These are phyloP conservation scores for Cenchrus americanus DNA, from an alignment of 176 grass and related monocot genomes.

Conservation along the genomic window DNA sequence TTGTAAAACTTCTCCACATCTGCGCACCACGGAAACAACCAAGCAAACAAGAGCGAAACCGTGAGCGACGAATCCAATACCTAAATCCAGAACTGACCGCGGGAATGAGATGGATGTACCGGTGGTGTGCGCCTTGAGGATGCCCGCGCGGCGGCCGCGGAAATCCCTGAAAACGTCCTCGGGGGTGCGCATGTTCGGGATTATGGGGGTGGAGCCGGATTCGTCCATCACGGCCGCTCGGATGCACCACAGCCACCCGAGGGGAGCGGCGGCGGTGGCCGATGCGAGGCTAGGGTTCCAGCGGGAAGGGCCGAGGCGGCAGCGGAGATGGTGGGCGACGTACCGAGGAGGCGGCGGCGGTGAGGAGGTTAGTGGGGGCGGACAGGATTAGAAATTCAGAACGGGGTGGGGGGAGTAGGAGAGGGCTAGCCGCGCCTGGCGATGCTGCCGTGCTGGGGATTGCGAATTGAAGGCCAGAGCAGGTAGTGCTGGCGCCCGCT, in stretches of 20 bases:
- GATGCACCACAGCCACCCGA: neutral
- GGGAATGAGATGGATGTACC: slow-evolving; percentile 8
- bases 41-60: slow-evolving; percentile 27
- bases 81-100: neutral
- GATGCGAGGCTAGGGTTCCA: slow-evolving; percentile 32
- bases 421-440: too few relatives aligned
- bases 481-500: too few relatives aligned
- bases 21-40: slow-evolving; percentile 48
- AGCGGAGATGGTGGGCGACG: too few relatives aligned
- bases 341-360: neutral
- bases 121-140: slow-evolving; percentile 84
- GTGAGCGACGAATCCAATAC: slow-evolving; percentile 1
- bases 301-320: neutral
- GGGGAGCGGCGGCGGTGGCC: neutral
- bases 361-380: neutral
- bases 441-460: too few relatives aligned
- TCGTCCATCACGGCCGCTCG: slow-evolving; percentile 34
- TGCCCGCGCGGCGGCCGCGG: slow-evolving; percentile 67
- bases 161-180: slow-evolving; percentile 83
- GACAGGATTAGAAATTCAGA: neutral
- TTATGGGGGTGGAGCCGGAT: neutral
- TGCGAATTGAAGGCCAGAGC: too few relatives aligned
- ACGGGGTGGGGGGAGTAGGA: neutral
- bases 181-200: slow-evolving; percentile 46
- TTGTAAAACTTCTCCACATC: slow-evolving; percentile 85